Base-by-base conservation (phyloP, 495 filamentous ascomycete species). In the Hypoxylon lienhwacheense region DNA sequence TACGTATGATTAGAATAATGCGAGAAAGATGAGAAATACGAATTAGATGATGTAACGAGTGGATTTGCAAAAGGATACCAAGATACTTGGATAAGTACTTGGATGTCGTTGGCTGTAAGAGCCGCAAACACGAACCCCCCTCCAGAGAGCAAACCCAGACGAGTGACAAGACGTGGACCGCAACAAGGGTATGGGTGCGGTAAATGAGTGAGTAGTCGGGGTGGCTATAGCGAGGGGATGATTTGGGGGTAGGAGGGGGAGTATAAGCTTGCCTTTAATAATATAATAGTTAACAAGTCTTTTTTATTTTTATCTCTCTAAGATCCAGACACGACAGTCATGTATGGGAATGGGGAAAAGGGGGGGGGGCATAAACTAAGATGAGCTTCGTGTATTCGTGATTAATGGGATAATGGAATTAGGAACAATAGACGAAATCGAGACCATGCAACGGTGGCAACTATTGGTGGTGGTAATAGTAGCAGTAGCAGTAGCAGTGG, bases 391-490 rank as follows among this genome's bases (percentile, higher is more conserved):
- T 32, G 29, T 40, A 39, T 35, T 25, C 29, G 47, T 47, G 42
- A 61, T 56, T 56, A 44, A 56, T 35, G 47, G 35, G 45, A 22
- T 26, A 46, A 36, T 42, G 29, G 29, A 45, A 56, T 55, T 61
- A 56, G 58, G 51, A 61, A 35, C 47, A 47, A 48, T 45, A 53
- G 58, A 61, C 47, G 47, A 39, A 55, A 61, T 42, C 58, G 52
- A 52, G 58, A 61, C 52, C 29, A 53, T 43, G 58, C 52, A 50
- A 56, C 52, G 58, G 58, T 56, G 58, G 58, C 52, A 61, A 61
- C 58, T 56, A 47, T 47, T 22, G 55, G 22, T 26, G 8, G 24
- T 26, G 8, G 24, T 26, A 26, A 8, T 8, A 26, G 24, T 26
- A 26, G 5, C 24, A 26, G 24, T 8, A 26, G 24, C 8, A 8